Base-by-base conservation (phyloP, 108 stramenopile genomes). In the Pseudonitzschia delicatissima region DNA sequence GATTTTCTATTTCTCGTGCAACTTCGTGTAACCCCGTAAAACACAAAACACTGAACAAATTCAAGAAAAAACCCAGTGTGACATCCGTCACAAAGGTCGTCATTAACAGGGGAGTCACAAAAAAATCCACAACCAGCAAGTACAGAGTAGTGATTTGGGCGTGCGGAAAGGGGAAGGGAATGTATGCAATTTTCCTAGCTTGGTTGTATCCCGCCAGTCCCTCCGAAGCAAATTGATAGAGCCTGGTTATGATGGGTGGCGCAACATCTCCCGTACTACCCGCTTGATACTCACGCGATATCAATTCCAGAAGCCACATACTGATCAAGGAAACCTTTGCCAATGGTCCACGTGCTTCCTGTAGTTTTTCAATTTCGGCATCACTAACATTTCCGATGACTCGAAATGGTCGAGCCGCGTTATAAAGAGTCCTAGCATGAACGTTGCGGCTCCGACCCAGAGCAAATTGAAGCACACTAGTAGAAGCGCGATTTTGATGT, bases 101-200 rank as follows among this genome's bases (percentile, higher is more conserved):
- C 90, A 88, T 92, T 21, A 92, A 33, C 12, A 82, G 36, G 39
- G 90, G 85, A 4, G 83, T 71, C n/a, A 71, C 37, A 32, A 82
- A 69, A 28, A 81, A 62, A 4, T 76, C 69, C 4, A 84, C 67
- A 0, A 85, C 60, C 45, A 82, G 44, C 11, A 85, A 68, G 51
- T 83, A 85, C 35, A 66, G 63, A 39, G 49, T 83, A 71, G 77
- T 76, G 23, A 82, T 70, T 69, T 92, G 90, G 15, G 82, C 77
- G 59, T 88, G 87, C 5, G 87, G 84, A 55, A 92, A 88, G 12
- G 90, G 90, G 58, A 92, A 88, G 0, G 87, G 87, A 25, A 92
- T 78, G 62, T 83, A 88, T 11, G 84, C 80, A 81, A 92, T 66
- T 64, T 92, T 92, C 17, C 90, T 69, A 11, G 90, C 90, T 49